These are phyloP conservation scores for Phoma sp. DNA, from an alignment of 2,329 filamentous ascomycete species.

Conservation along the genomic window DNA sequence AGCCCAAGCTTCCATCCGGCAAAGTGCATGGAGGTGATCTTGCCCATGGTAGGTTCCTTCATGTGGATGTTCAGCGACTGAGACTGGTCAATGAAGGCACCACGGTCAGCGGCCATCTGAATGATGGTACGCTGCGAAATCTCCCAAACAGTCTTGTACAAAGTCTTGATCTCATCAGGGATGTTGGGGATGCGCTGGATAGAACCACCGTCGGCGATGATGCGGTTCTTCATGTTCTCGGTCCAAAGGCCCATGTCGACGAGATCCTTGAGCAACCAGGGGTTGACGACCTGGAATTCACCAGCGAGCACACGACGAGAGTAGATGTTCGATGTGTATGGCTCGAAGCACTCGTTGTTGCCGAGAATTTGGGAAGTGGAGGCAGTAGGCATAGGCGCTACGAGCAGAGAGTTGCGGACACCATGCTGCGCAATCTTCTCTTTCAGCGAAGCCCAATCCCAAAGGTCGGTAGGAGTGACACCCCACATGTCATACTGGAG, in stretches of 20 bases:
- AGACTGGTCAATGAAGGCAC: slow-evolving; percentile 98
- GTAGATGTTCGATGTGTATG: slow-evolving; percentile 99
- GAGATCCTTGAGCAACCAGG: slow-evolving; percentile 96
- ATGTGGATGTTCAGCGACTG: slow-evolving; percentile 99
- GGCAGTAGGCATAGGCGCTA: slow-evolving; percentile 97
- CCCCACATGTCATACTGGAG: slow-evolving; percentile 99
- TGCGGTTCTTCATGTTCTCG: slow-evolving; percentile 99
- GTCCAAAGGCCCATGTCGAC: slow-evolving; percentile 99
- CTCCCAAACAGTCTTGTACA: slow-evolving; percentile 99
- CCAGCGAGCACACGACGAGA: slow-evolving; percentile 96
- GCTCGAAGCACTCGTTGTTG: slow-evolving; percentile 99
- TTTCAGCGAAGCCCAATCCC: slow-evolving; percentile 94
- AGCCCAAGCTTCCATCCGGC: slow-evolving; percentile 98
- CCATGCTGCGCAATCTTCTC: slow-evolving; percentile 90
- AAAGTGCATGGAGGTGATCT: slow-evolving; percentile 99
- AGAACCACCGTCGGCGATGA: slow-evolving; percentile 95
- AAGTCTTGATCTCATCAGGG: slow-evolving; percentile 89
- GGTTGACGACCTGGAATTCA: slow-evolving; percentile 99
- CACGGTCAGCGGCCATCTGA: slow-evolving; percentile 97
- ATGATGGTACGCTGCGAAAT: slow-evolving; percentile 95
- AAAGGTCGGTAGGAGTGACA: slow-evolving; percentile 89
- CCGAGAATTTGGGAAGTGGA: slow-evolving; percentile 97
- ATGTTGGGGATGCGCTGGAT: slow-evolving; percentile 98
- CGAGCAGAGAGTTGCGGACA: slow-evolving; percentile 91
- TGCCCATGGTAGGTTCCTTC: slow-evolving; percentile 99